Conservation (phyloP, 805 yeast genomes). For the Candida namnaoensis region DNA sequence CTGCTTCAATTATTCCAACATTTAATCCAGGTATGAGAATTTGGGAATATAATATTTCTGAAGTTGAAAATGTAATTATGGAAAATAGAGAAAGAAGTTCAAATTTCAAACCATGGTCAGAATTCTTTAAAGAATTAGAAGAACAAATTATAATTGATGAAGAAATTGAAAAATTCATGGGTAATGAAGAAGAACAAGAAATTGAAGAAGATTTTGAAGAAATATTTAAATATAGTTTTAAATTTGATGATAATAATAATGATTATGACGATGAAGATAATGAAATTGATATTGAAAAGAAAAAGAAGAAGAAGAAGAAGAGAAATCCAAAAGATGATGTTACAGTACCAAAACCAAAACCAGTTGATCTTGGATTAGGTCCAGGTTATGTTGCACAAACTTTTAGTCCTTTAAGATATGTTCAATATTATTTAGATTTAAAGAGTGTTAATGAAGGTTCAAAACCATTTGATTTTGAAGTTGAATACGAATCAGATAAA, state of each 20-base stretch:
- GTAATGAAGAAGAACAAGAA: constrained; percentile 3
- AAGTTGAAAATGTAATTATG: constrained; percentile 20
- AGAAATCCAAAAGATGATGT: constrained; percentile 34
- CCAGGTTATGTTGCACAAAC: constrained; percentile 70
- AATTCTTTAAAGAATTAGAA: constrained; percentile 44
- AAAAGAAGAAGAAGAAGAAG: constrained; percentile 15
- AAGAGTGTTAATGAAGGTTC: constrained; percentile 31
- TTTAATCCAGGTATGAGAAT: constrained; percentile 77
- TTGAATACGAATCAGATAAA: constrained; percentile 66
- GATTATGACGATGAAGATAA: constrained; percentile 5
- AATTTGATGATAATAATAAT: not conserved
- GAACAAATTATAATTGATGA: constrained; percentile 22
- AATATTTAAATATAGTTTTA: no score
- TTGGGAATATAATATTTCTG: constrained; percentile 79
- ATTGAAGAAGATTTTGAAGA: constrained; percentile 6
- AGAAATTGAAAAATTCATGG: constrained; percentile 12
- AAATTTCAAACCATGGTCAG: constrained; percentile 43
- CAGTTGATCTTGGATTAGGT: constrained; percentile 45
- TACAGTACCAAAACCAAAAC: constrained; percentile 56
- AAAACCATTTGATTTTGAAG: constrained; percentile 43
- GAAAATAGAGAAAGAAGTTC: not conserved
- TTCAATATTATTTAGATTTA: constrained; percentile 69
- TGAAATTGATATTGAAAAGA: constrained; percentile 6
- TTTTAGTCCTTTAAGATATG: constrained; percentile 65
- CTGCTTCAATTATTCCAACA: constrained; percentile 75